phyloP scores from a whole-genome alignment of 176 grass and related monocot genomes.

The Elymus sibiricus region DNA sequence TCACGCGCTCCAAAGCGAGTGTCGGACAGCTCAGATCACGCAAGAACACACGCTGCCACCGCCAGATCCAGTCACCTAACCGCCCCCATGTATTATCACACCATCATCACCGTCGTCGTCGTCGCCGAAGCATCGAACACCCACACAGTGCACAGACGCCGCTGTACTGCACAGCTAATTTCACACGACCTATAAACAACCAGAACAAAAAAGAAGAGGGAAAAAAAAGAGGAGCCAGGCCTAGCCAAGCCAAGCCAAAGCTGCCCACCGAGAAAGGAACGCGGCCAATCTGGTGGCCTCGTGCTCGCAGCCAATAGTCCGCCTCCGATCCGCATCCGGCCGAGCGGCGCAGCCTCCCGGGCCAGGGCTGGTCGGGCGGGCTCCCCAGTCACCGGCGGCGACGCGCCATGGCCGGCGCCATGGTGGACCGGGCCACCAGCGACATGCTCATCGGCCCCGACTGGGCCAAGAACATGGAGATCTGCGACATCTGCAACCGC shows the following conservation, averaged over 20 bases:
- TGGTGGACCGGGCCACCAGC: constrained; percentile 82
- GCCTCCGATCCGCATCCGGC: constrained; percentile 33
- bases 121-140: neutral
- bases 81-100: neutral
- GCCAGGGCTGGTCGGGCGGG: neutral
- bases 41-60: neutral
- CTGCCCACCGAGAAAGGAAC: neutral
- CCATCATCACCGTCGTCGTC: neutral
- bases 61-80: neutral
- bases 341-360: neutral
- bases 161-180: constrained; percentile 18
- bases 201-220: neutral
- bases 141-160: neutral
- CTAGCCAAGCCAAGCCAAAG: neutral
- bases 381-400: constrained; percentile 13
- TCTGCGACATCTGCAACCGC: constrained; percentile 94
- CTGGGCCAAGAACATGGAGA: constrained; percentile 98
- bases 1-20: neutral
- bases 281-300: constrained; percentile 22
- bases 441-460: constrained; percentile 85
- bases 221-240: neutral
- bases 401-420: constrained; percentile 55
- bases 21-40: constrained; percentile 6
- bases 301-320: neutral
- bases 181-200: neutral